phyloP scores from a whole-genome alignment of 2,329 filamentous ascomycete species.

The Knoxdaviesia capensis region DNA sequence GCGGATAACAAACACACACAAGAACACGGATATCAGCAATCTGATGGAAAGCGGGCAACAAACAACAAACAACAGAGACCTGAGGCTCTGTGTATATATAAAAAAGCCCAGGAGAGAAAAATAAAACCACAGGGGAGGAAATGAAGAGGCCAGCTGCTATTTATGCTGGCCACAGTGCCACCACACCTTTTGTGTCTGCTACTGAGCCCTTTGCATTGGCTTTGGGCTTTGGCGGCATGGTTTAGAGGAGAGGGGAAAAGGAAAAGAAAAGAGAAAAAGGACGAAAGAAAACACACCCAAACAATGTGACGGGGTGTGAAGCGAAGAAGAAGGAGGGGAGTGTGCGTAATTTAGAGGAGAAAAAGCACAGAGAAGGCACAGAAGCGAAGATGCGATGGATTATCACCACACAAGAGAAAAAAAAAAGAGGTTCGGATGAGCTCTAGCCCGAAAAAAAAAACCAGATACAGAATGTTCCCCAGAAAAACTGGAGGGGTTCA shows the following conservation, averaged over 20 bases:
- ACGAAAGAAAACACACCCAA: not conserved
- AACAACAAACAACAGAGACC: too few species aligned
- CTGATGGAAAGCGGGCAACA: too few species aligned
- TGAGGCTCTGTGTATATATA: not conserved
- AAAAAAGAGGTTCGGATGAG: too few species aligned
- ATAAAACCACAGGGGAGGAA: not conserved
- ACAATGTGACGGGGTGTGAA: too few species aligned
- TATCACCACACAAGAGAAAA: too few species aligned
- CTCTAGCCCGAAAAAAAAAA: too few species aligned
- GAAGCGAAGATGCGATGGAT: too few species aligned
- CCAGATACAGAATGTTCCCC: too few species aligned
- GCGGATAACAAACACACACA: not conserved
- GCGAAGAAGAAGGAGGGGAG: too few species aligned
- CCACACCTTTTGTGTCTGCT: slow-evolving; percentile 7
- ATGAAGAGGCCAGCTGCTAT: not conserved
- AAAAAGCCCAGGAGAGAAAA: not conserved
- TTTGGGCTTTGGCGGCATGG: slow-evolving; percentile 19
- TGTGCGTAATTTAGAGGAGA: not conserved
- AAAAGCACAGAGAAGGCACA: not conserved
- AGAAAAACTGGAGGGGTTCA: too few species aligned
- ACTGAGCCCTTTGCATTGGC: slow-evolving; percentile 12
- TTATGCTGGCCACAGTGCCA: not conserved
- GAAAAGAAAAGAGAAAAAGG: not conserved
- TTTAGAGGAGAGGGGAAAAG: slow-evolving; percentile 3
- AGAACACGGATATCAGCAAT: not conserved